These are phyloP conservation scores for Gracilaria domingensis DNA, from an alignment of 23 red algal genomes.

Conservation along the genomic window DNA sequence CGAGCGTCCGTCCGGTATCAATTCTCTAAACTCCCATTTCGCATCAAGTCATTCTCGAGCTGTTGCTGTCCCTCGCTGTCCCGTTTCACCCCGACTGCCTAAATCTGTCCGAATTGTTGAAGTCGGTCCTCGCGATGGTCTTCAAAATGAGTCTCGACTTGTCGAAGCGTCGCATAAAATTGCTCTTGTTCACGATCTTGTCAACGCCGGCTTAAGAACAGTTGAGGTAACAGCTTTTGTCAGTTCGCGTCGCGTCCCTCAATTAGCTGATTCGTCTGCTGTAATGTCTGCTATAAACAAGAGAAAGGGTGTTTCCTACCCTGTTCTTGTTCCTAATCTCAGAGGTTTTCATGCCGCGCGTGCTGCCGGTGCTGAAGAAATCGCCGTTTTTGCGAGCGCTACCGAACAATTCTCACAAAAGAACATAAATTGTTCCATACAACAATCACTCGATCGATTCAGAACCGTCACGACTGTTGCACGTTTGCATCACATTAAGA, in stretches of 20 bases:
- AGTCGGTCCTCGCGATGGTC: slow-evolving; percentile 89
- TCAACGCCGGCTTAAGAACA: slow-evolving; percentile 75
- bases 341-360: slow-evolving; percentile 75
- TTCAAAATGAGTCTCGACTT: slow-evolving; percentile 87
- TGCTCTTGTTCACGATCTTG: slow-evolving; percentile 79
- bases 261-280: slow-evolving; percentile 81
- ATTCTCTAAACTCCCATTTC: not conserved
- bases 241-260: slow-evolving; percentile 83
- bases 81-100: slow-evolving; percentile 33
- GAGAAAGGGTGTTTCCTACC: slow-evolving; percentile 50
- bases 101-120: slow-evolving; percentile 72
- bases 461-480: slow-evolving; percentile 40
- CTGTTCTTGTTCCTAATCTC: slow-evolving; percentile 93
- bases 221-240: slow-evolving; percentile 93
- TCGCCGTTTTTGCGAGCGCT: slow-evolving; percentile 92
- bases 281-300: slow-evolving; percentile 56
- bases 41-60: slow-evolving; percentile 4
- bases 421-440: slow-evolving; percentile 87
- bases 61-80: not conserved
- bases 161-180: slow-evolving; percentile 71
- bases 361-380: slow-evolving; percentile 67
- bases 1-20: slow-evolving; percentile 8
- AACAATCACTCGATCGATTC: slow-evolving; percentile 74
- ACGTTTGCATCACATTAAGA: slow-evolving; percentile 19
- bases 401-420: slow-evolving; percentile 82